Conservation (phyloP, 352 stramenopile species). For the Thalassiosira livingstoniorum region DNA sequence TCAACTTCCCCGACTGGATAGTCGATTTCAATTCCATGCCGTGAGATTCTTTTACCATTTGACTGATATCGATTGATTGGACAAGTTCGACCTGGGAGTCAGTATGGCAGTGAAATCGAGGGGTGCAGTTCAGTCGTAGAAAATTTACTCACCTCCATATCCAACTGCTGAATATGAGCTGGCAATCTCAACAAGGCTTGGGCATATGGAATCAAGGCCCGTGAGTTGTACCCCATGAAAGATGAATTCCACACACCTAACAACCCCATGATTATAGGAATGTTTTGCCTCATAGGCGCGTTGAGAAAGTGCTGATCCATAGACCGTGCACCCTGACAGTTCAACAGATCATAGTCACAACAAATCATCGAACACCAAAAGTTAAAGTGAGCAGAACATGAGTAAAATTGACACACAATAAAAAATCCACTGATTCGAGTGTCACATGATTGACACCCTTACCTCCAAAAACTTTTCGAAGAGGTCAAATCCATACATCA, state of each 20-base stretch:
- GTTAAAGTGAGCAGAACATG: too few species aligned
- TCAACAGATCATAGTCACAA: neutral
- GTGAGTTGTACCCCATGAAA: conserved; percentile 94
- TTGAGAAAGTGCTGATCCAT: conserved; percentile 95
- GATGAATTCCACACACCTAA: conserved; percentile 98
- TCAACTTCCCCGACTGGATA: conserved; percentile 97
- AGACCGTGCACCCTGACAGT: conserved; percentile 88
- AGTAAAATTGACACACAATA: too few species aligned
- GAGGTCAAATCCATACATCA: conserved; percentile 96
- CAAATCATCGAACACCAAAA: too few species aligned
- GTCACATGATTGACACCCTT: conserved; percentile 13
- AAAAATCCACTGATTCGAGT: too few species aligned
- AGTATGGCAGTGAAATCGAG: too few species aligned
- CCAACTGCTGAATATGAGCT: conserved; percentile 98
- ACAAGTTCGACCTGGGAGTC: neutral
- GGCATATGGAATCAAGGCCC: conserved; percentile 91
- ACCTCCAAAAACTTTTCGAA: conserved; percentile 94
- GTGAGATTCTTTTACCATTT: conserved; percentile 96
- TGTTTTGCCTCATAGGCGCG: conserved; percentile 91
- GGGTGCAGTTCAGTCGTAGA: too few species aligned
- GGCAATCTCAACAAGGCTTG: conserved; percentile 97
- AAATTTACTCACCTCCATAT: conserved; percentile 84
- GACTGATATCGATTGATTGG: conserved; percentile 76
- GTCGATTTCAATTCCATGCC: conserved; percentile 93
- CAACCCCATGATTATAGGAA: conserved; percentile 97